Base-by-base conservation (phyloP, 441 rosid genomes). In the Croton laevigatus region DNA sequence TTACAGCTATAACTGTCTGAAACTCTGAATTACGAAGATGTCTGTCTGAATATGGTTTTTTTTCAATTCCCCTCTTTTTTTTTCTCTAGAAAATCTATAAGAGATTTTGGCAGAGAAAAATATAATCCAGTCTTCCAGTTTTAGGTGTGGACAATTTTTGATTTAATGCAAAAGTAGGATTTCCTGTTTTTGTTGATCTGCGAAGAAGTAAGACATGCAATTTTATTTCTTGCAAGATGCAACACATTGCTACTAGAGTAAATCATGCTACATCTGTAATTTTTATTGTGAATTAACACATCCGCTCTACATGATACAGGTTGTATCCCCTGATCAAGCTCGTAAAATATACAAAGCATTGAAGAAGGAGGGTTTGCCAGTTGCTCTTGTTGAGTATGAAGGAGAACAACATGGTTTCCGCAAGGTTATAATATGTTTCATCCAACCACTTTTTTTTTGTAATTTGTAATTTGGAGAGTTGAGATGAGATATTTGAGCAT, bases 341-440 rank as follows among this genome's bases (percentile, higher is more conserved):
- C 88, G 95, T 77, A 86, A 76, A 80, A 88, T 92, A 64, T 87
- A 88, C 86, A 42, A 42, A 57, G 96, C 97, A 34, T 42, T 92
- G 80, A 95, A 91, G 84, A 82, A 81, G 58, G 92, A 95, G 72
- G 90, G 97, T 70, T 75, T 89, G 68, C 95, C 97, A 13, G 98
- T 92, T 81, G 99, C 95, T 46, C 94, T 86, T 36, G 93, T 95
- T 66, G 97, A 91, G 81, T 92, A 92, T 20, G 93, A 95, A 78
- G 98, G 95, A 45, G 96, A 92, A 69, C 95, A 89, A 57, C 96
- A 95, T 44, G 98, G 98, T 66, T 95, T 91, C 74, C 88, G 97
- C 67, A 92, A 92, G 93, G 98, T 91, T 46, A 20, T 36, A 69
- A 57, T 59, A 57, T 59, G 17, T 32, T 53, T 66, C 53, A 69